Conservation (phyloP, 129 eudicot genomes). For the Erigeron canadensis region DNA sequence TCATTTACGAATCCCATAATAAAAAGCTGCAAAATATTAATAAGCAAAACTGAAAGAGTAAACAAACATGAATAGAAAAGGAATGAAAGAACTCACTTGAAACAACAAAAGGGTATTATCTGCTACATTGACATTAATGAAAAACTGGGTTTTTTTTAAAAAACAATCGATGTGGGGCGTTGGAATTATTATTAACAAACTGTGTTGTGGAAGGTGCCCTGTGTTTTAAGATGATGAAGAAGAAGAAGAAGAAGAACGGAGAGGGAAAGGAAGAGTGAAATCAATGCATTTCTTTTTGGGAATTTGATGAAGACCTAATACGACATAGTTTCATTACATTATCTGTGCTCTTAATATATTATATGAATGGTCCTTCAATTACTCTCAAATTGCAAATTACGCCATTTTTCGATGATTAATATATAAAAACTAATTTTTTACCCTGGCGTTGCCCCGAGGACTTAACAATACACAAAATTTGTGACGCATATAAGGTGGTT, state of each 20-base stretch:
- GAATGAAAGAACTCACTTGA: slow-evolving; percentile 23
- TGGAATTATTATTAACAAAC: too few relatives aligned
- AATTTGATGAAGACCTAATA: slow-evolving; percentile 6
- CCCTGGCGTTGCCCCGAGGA: too few relatives aligned
- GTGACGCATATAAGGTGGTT: too few relatives aligned
- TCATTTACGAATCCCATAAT: too few relatives aligned
- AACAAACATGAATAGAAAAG: background rate
- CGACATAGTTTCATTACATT: background rate
- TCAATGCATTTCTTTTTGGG: background rate
- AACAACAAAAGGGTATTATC: slow-evolving; percentile 2
- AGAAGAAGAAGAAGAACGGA: slow-evolving; percentile 1
- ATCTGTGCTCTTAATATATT: background rate
- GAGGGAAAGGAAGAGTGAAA: slow-evolving; percentile 15
- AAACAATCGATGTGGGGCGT: too few relatives aligned
- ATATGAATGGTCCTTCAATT: background rate
- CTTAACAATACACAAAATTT: too few relatives aligned
- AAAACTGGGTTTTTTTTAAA: background rate
- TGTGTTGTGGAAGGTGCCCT: too few relatives aligned
- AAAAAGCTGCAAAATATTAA: too few relatives aligned
- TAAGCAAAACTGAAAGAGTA: background rate
- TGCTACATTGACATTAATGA: slow-evolving; percentile 34
- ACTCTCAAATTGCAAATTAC: too few relatives aligned
- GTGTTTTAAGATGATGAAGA: slow-evolving; percentile 3
- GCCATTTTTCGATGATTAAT: too few relatives aligned
- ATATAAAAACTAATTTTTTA: too few relatives aligned